Percentiles rank a stretch among this genome's conserved stretches.
These are phyloP conservation scores for Trichoderma endophyticum DNA, from an alignment of 2,329 filamentous ascomycete genomes.

Conservation along the genomic window DNA sequence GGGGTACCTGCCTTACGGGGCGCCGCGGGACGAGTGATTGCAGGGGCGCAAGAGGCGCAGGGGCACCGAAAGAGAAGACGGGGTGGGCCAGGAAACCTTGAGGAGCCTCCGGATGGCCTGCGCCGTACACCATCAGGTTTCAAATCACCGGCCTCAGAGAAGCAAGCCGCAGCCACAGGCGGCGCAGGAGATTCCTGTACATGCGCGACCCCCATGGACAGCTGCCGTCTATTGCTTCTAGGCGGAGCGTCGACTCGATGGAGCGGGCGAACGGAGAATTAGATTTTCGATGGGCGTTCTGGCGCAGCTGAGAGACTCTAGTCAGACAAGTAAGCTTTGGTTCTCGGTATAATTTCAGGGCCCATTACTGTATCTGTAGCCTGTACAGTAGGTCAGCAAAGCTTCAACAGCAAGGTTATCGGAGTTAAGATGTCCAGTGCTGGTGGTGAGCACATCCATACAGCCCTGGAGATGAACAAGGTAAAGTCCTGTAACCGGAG, in stretches of 20 bases:
- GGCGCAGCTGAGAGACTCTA: neutral
- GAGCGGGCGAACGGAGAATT: constrained; percentile 14
- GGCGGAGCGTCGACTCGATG: neutral
- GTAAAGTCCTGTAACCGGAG: neutral
- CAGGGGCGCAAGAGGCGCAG: constrained; percentile 10
- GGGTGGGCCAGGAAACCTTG: constrained; percentile 3
- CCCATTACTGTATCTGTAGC: neutral
- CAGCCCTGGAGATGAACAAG: neutral
- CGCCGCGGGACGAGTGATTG: constrained; percentile 13
- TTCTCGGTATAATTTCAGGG: neutral
- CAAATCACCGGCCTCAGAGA: neutral
- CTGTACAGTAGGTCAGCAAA: neutral
- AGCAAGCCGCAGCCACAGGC: constrained; percentile 4
- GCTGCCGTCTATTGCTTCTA: neutral
- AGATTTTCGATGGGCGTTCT: neutral
- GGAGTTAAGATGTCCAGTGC: neutral
- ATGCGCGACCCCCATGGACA: neutral
- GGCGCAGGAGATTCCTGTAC: constrained; percentile 4
- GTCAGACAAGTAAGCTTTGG: neutral
- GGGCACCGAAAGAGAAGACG: neutral
- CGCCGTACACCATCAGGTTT: constrained; percentile 13
- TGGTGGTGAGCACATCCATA: neutral
- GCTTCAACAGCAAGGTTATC: neutral
- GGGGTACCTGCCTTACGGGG: constrained; percentile 20
- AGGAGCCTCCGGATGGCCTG: neutral